Percentiles rank a stretch among this genome's conserved stretches.
Conservation (phyloP, 169 alveolate genomes). For the Plasmodium reichenowi region DNA sequence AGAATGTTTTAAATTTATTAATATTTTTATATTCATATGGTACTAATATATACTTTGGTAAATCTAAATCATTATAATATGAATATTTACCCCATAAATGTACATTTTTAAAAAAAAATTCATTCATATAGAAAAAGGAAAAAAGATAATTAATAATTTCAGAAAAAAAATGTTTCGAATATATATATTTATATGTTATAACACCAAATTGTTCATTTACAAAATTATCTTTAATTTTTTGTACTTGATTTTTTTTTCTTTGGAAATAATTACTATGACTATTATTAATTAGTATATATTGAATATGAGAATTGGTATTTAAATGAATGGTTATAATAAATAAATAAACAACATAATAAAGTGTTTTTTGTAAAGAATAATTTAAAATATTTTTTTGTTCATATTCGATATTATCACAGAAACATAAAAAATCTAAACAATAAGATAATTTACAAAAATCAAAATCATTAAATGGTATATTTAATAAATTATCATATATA, state of each 20-base stretch:
- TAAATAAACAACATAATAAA: constrained; percentile 19
- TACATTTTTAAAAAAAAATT: constrained; percentile 43
- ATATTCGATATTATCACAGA: constrained; percentile 54
- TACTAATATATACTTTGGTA: constrained; percentile 43
- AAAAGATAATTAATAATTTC: constrained; percentile 46
- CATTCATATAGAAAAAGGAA: constrained; percentile 55
- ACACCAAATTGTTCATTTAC: constrained; percentile 35
- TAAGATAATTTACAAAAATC: constrained; percentile 47
- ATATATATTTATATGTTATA: constrained; percentile 47
- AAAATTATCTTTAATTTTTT: constrained; percentile 38
- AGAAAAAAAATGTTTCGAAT: constrained; percentile 39
- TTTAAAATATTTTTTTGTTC: constrained; percentile 24
- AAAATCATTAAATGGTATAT: constrained; percentile 51
- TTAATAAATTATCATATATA: constrained; percentile 47
- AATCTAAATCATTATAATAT: constrained; percentile 29
- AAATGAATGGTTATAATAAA: constrained; percentile 31
- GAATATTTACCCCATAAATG: constrained; percentile 42
- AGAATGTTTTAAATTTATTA: constrained; percentile 17
- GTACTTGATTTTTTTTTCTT: constrained; percentile 8
- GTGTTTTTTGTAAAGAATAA: constrained; percentile 49
- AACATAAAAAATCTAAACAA: constrained; percentile 30
- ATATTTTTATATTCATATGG: constrained; percentile 42
- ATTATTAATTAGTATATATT: constrained; percentile 27
- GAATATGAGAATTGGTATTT: constrained; percentile 39
- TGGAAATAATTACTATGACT: constrained; percentile 21